Percentiles rank a stretch among this genome's conserved stretches.
Conservation (phyloP, 345 rosid species). For the Salix exigua region DNA sequence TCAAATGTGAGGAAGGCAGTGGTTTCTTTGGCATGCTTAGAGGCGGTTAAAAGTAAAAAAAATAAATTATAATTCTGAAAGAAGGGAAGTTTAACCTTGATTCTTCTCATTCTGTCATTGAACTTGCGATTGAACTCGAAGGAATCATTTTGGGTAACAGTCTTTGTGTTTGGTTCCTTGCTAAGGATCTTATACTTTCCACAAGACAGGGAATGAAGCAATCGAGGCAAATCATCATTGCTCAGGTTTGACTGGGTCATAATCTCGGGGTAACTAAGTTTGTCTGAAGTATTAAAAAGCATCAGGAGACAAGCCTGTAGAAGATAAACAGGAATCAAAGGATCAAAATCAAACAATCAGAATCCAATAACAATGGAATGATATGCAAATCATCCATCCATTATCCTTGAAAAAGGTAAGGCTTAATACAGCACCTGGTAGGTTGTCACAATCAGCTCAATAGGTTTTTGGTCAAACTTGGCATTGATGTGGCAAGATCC, state of each 20-base stretch:
- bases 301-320: conserved; percentile 79
- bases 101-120: conserved; percentile 86
- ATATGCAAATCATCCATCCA: neutral
- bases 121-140: conserved; percentile 47
- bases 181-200: conserved; percentile 25
- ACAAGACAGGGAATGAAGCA: conserved; percentile 67
- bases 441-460: conserved; percentile 67
- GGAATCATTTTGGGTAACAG: conserved; percentile 14
- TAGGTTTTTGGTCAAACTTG: conserved; percentile 57
- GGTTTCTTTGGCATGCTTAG: neutral
- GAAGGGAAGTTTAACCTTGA: conserved; percentile 49
- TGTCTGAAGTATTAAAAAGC: conserved; percentile 78
- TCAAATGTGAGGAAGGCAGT: neutral
- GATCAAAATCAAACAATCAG: neutral
- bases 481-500: conserved; percentile 59
- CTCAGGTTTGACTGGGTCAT: conserved; percentile 74
- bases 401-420: neutral
- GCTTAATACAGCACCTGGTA: conserved; percentile 53
- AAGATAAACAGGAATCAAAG: neutral
- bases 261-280: conserved; percentile 75
- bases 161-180: conserved; percentile 26
- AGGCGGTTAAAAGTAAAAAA: neutral
- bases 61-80: neutral
- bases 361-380: neutral
- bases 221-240: conserved; percentile 77